Conservation (phyloP, 2,329 filamentous ascomycete species). For the Hyphodiscus sp. region DNA sequence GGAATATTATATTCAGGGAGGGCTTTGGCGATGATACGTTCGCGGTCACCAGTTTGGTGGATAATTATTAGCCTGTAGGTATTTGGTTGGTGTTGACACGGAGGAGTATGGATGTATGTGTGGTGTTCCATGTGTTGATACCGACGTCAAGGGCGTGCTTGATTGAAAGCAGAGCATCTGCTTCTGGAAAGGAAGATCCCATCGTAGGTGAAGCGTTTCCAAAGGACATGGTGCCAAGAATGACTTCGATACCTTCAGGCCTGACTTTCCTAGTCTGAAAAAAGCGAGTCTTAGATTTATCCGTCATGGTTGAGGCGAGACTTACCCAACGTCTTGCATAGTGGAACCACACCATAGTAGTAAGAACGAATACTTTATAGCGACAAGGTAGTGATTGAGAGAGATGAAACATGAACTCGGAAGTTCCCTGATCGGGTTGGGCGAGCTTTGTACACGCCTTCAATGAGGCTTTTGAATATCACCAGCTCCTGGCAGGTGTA, state of each 20-base stretch:
- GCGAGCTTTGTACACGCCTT: no score
- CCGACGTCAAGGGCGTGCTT: conserved; percentile 46
- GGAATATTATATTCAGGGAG: conserved; percentile 59
- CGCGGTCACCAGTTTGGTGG: conserved; percentile 52
- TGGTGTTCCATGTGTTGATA: conserved; percentile 49
- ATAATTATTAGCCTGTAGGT: conserved; percentile 40
- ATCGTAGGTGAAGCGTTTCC: conserved; percentile 37
- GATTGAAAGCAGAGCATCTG: conserved; percentile 40
- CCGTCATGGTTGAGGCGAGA: no score
- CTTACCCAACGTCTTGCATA: no score
- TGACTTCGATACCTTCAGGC: conserved; percentile 44
- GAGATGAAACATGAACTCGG: no score
- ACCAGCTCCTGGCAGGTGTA: no score
- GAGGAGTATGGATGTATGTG: no score
- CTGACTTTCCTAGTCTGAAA: conserved; percentile 36
- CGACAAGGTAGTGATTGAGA: no score
- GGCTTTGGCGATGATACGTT: conserved; percentile 39
- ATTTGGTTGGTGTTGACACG: no score
- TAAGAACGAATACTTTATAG: no score
- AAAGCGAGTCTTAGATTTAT: background rate
- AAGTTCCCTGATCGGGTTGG: no score
- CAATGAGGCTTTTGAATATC: no score
- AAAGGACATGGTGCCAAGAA: conserved; percentile 44
- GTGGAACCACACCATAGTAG: no score
- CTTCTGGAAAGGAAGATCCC: conserved; percentile 38